Evolutionary conservation across 1,284 basidiomycete species (phyloP).

Genomic region (Moniliophthora roreri): DNA sequence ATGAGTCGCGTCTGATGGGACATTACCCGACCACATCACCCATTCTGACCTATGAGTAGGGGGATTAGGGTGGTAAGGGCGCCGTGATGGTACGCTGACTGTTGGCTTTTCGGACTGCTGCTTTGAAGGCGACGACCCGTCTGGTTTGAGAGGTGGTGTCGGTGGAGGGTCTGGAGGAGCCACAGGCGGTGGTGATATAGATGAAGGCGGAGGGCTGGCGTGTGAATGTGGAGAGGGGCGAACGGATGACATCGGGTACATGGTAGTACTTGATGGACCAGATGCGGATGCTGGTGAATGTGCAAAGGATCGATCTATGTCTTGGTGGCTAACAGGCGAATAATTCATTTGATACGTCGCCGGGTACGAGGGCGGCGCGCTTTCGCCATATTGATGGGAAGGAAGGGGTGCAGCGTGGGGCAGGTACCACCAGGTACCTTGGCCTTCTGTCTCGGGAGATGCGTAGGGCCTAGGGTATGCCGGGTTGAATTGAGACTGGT

Average conservation of each 20-base stretch:
- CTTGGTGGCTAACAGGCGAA: slow-evolving; percentile 21
- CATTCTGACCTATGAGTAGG: slow-evolving; percentile 81
- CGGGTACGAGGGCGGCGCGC: slow-evolving; percentile 38
- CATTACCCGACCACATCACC: slow-evolving; percentile 96
- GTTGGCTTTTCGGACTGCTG: too few species aligned
- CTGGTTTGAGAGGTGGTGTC: slow-evolving; percentile 4
- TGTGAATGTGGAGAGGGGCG: slow-evolving; percentile 1
- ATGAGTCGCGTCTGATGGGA: slow-evolving; percentile 81
- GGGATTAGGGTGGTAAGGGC: slow-evolving; percentile 62
- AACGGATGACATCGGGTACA: slow-evolving; percentile 52
- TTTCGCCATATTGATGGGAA: slow-evolving; percentile 11
- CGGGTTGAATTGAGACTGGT: slow-evolving; percentile 36
- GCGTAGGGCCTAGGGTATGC: slow-evolving; percentile 38
- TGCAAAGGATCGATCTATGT: slow-evolving; percentile 15
- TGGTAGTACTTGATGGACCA: slow-evolving; percentile 39
- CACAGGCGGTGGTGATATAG: slow-evolving; percentile 9
- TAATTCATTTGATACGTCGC: slow-evolving; percentile 38
- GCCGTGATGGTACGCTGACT: slow-evolving; percentile 31
- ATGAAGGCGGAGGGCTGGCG: slow-evolving; percentile 6
- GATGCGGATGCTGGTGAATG: slow-evolving; percentile 9
- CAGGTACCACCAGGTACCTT: slow-evolving; percentile 59
- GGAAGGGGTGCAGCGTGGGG: slow-evolving; percentile 29
- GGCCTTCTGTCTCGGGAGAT: slow-evolving; percentile 33
- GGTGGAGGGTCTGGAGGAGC: slow-evolving; percentile 5
- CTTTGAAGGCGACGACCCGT: not conserved